phyloP scores from a whole-genome alignment of 2,329 filamentous ascomycete species.

The Sarocladium kiliense region DNA sequence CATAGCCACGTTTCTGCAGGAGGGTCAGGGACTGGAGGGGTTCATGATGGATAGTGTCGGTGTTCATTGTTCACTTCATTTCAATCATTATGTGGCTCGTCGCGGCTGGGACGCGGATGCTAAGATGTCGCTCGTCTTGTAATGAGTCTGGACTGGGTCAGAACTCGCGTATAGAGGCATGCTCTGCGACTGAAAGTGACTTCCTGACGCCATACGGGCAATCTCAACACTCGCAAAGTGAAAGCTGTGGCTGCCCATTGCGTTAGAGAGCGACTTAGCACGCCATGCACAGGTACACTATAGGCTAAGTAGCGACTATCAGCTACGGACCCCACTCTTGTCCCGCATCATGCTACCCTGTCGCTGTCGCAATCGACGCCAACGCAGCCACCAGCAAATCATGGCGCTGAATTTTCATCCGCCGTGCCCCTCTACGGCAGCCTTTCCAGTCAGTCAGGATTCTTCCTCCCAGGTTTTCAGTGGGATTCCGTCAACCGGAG shows the following conservation, averaged over 20 bases:
- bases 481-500: neutral
- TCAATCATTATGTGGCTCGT: no score
- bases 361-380: constrained; percentile 8
- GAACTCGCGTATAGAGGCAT: neutral
- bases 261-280: neutral
- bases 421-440: constrained; percentile 1
- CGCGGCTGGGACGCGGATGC: no score
- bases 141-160: no score
- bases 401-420: constrained; percentile 2
- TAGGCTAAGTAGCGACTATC: neutral
- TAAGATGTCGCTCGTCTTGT: no score
- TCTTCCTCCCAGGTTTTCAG: neutral
- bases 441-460: neutral
- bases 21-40: constrained; percentile 2
- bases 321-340: neutral
- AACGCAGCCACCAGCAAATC: constrained; percentile 3
- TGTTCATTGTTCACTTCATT: no score
- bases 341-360: constrained; percentile 6
- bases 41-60: neutral
- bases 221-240: neutral
- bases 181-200: neutral
- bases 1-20: constrained; percentile 1
- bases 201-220: constrained; percentile 1
- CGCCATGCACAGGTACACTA: neutral
- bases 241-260: neutral